Evolutionary conservation across 2,329 filamentous ascomycete genomes (phyloP).

Genomic region (Fusarium keratoplasticum): DNA sequence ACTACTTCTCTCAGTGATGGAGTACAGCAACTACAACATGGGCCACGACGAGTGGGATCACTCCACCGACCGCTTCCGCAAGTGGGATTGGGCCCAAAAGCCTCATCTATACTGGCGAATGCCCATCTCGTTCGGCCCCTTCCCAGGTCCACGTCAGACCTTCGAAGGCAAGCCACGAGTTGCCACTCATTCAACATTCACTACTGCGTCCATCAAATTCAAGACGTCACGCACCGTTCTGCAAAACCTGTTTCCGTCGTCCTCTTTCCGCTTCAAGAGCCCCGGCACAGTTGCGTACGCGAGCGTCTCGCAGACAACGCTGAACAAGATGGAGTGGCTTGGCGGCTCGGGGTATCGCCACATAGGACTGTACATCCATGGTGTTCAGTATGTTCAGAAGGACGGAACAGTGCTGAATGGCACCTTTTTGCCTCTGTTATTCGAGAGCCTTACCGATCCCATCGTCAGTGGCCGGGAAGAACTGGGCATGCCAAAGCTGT

Average conservation of each 20-base stretch:
- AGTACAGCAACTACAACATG: conserved; percentile 28
- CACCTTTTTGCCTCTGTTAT: conserved; percentile 7
- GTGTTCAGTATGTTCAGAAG: conserved; percentile 65
- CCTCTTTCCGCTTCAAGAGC: conserved; percentile 53
- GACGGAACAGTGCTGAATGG: conserved; percentile 55
- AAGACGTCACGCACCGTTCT: neutral
- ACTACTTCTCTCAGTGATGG: conserved; percentile 14
- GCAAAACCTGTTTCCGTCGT: neutral
- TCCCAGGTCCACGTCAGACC: conserved; percentile 30
- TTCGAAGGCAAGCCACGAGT: conserved; percentile 38
- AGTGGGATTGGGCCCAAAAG: conserved; percentile 29
- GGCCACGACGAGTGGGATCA: conserved; percentile 35
- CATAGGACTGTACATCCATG: conserved; percentile 71
- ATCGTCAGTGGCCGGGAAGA: conserved; percentile 71
- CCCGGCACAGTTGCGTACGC: conserved; percentile 47
- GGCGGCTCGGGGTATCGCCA: conserved; percentile 68
- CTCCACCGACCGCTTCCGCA: conserved; percentile 26
- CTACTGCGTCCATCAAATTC: conserved; percentile 11
- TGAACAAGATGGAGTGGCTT: conserved; percentile 69
- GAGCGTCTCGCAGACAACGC: conserved; percentile 56
- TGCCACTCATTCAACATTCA: conserved; percentile 45
- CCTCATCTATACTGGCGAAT: conserved; percentile 30
- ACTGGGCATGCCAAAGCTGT: conserved; percentile 70
- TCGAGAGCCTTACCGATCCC: conserved; percentile 60
- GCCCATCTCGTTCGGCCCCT: conserved; percentile 42